Conservation (phyloP, 768 basidiomycete species). For the Amanita rimosa region DNA sequence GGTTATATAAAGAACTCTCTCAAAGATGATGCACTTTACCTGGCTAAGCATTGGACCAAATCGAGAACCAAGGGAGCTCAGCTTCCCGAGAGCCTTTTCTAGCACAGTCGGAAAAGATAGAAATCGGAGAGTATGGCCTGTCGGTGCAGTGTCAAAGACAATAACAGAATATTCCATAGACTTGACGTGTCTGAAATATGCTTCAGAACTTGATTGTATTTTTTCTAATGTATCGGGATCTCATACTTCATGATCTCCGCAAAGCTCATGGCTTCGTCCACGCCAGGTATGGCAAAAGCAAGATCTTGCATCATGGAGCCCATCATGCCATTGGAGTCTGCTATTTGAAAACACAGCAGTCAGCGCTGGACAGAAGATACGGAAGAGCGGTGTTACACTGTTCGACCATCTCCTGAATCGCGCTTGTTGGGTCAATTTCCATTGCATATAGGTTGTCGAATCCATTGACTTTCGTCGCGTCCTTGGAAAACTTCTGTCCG, state of each 20-base stretch:
- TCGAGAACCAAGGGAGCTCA: conserved; percentile 85
- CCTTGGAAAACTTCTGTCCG: conserved; percentile 98
- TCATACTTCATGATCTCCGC: conserved; percentile 99
- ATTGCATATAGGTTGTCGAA: conserved; percentile 95
- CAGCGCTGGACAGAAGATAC: conserved; percentile 2
- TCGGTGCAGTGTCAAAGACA: conserved; percentile 98
- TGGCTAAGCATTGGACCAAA: conserved; percentile 98
- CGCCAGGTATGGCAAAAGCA: conserved; percentile 97
- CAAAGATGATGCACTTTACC: conserved; percentile 17
- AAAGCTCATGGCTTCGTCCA: conserved; percentile 99
- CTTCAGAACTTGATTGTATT: conserved; percentile 4
- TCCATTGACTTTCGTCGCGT: conserved; percentile 96
- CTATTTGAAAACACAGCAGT: conserved; percentile 23
- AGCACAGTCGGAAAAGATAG: conserved; percentile 97
- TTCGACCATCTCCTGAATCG: conserved; percentile 99
- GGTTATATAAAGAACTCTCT: background rate
- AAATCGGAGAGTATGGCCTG: conserved; percentile 96
- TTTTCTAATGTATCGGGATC: background rate
- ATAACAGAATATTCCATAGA: conserved; percentile 99
- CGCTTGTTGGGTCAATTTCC: conserved; percentile 98
- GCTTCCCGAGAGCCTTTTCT: conserved; percentile 93
- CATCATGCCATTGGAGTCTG: conserved; percentile 91
- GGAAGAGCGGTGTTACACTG: conserved; percentile 48
- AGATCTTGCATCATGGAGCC: conserved; percentile 99
- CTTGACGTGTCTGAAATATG: conserved; percentile 77